phyloP scores from a whole-genome alignment of 2,329 filamentous ascomycete species.

The Sporothrix curviconia region DNA sequence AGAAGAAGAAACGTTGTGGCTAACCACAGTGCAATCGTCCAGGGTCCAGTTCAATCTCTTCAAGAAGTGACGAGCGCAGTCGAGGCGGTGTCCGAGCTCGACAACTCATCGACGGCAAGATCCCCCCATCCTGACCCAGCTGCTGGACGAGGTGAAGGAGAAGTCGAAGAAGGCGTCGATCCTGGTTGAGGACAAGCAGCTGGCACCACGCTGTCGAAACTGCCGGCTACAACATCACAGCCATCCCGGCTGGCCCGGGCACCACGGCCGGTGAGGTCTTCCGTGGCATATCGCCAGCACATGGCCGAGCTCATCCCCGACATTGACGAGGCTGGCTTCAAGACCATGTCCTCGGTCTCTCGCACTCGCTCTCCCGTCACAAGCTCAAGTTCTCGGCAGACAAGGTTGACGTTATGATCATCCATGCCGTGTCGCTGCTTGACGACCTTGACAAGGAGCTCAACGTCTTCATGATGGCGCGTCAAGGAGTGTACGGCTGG shows the following conservation, averaged over 20 bases:
- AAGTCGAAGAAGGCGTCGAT: slow-evolving; percentile 89
- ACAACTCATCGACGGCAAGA: slow-evolving; percentile 89
- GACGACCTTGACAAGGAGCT: slow-evolving; percentile 98
- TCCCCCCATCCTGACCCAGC: slow-evolving; percentile 77
- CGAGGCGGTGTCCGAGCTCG: slow-evolving; percentile 82
- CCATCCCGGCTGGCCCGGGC: slow-evolving; percentile 73
- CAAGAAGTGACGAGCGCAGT: slow-evolving; percentile 94
- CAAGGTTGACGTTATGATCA: slow-evolving; percentile 99
- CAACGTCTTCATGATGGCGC: slow-evolving; percentile 97
- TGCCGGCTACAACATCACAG: slow-evolving; percentile 82
- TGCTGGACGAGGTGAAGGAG: slow-evolving; percentile 87
- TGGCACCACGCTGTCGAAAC: slow-evolving; percentile 85
- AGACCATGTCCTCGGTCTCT: slow-evolving; percentile 95
- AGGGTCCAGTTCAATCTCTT: slow-evolving; percentile 96
- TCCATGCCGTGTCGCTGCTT: slow-evolving; percentile 87
- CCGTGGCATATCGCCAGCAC: slow-evolving; percentile 87
- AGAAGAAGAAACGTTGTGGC: too few species aligned
- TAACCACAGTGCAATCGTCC: background rate
- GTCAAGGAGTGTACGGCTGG: slow-evolving; percentile 99
- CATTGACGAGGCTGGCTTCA: slow-evolving; percentile 75
- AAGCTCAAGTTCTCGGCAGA: slow-evolving; percentile 98
- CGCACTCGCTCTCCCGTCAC: slow-evolving; percentile 92
- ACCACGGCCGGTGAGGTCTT: slow-evolving; percentile 81
- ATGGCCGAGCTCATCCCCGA: slow-evolving; percentile 86
- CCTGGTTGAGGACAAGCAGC: slow-evolving; percentile 87